Percentiles rank a stretch among this genome's conserved stretches.
These are phyloP conservation scores for Globisporangium alternatum DNA, from an alignment of 352 stramenopile species.

Conservation along the genomic window DNA sequence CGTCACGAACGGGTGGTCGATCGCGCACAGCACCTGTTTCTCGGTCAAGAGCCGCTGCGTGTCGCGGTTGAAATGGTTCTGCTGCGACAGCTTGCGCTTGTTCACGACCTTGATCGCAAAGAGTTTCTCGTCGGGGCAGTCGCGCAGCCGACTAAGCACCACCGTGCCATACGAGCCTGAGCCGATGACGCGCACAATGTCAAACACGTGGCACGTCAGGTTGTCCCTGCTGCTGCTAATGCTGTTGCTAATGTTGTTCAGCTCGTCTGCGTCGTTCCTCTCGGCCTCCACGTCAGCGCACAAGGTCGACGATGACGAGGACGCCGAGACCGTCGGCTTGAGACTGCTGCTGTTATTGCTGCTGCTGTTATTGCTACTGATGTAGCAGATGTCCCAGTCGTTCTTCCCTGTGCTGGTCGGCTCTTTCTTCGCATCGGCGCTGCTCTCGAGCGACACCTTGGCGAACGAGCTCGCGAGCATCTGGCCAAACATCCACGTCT, in stretches of 20 bases:
- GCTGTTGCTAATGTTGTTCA: constrained; percentile 3
- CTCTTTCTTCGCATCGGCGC: constrained; percentile 14
- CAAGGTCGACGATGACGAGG: constrained; percentile 48
- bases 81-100: constrained; percentile 57
- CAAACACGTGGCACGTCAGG: constrained; percentile 46
- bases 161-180: constrained; percentile 78
- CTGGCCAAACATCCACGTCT: constrained; percentile 76
- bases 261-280: constrained; percentile 1
- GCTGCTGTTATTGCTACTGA: background rate
- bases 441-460: constrained; percentile 39
- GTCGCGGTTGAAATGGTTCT: constrained; percentile 32
- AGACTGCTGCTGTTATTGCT: background rate
- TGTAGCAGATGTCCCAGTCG: constrained; percentile 48
- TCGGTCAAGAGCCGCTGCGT: constrained; percentile 91
- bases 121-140: constrained; percentile 30
- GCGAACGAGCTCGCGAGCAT: constrained; percentile 63
- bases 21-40: constrained; percentile 94
- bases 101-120: constrained; percentile 78
- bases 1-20: constrained; percentile 98
- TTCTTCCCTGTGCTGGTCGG: constrained; percentile 15
- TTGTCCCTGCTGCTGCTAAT: constrained; percentile 17
- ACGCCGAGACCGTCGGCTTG: constrained; percentile 37
- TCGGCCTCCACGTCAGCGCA: constrained; percentile 35
- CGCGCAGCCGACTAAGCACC: constrained; percentile 51
- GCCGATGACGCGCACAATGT: constrained; percentile 72